Evolutionary conservation across 805 yeast species (phyloP), one percentile per base, ranked within the genome.

Genomic region (Metschnikowia proteae): DNA sequence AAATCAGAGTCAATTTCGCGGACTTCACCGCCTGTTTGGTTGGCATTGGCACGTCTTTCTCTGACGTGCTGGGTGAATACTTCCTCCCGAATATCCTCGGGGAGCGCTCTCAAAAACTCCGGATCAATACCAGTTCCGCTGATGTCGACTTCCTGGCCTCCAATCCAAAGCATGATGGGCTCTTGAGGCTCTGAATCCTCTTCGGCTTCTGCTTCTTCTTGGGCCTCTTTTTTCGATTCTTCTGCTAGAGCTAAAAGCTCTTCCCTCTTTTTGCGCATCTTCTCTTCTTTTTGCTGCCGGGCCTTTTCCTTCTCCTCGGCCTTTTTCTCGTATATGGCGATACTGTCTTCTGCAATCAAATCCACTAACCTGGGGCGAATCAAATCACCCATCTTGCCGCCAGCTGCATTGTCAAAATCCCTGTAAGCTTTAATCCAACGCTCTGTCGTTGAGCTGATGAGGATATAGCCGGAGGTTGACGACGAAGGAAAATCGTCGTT

Each of bases 91-190:
- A 91, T 86, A 46, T 88, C 94, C 38, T 88, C 96, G 0, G 97
- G 97, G 33, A 91, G 74, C 0, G 96, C 97, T 58, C 84, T 86
- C 51, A 91, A 73, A 62, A 89, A 91, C 56, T 87, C 92, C 0
- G 96, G 96, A 66, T 91, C 97, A 50, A 91, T 88, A 47, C 88
- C 97, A 3, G 96, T 83, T 0, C 94, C 96, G 36, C 91, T 79
- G 33, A 91, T 86, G 61, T 91, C 95, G 32, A 91, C 90, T 44
- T 83, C 82, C 27, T 84, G 67, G 25, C 86, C 95, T 33, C 89
- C 90, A 55, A 91, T 84, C 9, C 73, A 73, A 3, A 91, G 89
- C 70, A 76, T 78, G 0, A 86, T 73, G 0, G 95, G 91, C 6
- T 65, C 74, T 3, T 53, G 52, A 1, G 46, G 44, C 23, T 28